Evolutionary conservation across 2,329 filamentous ascomycete genomes (phyloP).

Genomic region (Diaporthe amygdali): DNA sequence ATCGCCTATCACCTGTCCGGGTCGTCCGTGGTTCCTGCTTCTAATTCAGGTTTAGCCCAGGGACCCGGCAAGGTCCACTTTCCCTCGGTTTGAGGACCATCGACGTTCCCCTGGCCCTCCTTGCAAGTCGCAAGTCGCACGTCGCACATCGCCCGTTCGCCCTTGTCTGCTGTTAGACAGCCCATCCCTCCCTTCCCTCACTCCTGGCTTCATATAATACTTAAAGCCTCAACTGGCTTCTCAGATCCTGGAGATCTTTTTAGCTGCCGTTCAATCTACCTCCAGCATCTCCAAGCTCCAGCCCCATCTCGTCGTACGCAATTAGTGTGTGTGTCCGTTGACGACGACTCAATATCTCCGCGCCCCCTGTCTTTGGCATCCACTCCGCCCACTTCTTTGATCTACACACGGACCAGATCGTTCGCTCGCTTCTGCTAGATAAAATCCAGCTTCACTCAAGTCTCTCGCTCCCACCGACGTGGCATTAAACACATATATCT

Average conservation of each 20-base stretch:
- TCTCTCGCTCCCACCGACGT: constrained; percentile 20
- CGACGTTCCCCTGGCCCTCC: constrained; percentile 18
- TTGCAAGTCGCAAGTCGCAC: constrained; percentile 21
- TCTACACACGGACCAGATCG: constrained; percentile 26
- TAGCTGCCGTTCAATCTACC: constrained; percentile 12
- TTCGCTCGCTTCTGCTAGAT: constrained; percentile 24
- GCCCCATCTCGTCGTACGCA: constrained; percentile 17
- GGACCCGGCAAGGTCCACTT: constrained; percentile 10
- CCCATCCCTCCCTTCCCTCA: constrained; percentile 19
- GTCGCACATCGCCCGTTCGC: constrained; percentile 13
- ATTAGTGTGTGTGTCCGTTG: constrained; percentile 19
- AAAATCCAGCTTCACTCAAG: constrained; percentile 20
- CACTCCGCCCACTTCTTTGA: constrained; percentile 19
- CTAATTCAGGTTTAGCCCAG: constrained; percentile 11
- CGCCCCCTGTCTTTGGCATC: constrained; percentile 18
- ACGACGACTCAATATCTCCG: constrained; percentile 23
- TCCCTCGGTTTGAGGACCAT: constrained; percentile 17
- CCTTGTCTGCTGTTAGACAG: constrained; percentile 21
- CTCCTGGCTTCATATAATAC: constrained; percentile 24
- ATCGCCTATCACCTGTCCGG: constrained; percentile 11
- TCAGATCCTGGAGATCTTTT: neutral
- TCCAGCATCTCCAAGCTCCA: constrained; percentile 12
- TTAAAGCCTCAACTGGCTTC: constrained; percentile 21
- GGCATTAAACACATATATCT: constrained; percentile 14
- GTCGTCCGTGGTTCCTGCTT: constrained; percentile 11